These are phyloP conservation scores for Fraxinus anomala DNA, from an alignment of 257 asterid genomes.

Conservation along the genomic window DNA sequence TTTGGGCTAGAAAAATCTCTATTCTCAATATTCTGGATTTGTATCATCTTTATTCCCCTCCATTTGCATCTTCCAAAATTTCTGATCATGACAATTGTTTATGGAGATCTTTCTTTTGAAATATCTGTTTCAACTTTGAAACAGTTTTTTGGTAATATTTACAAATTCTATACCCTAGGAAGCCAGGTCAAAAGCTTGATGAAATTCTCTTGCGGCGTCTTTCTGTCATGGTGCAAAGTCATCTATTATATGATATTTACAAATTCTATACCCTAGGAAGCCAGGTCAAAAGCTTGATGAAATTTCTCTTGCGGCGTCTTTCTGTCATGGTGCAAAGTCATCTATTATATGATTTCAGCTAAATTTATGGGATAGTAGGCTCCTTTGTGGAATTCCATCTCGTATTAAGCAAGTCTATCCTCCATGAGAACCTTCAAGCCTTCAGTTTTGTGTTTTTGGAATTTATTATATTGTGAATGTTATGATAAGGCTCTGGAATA, in stretches of 20 bases:
- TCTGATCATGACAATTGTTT: conserved; percentile 3
- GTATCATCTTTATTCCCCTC: background rate
- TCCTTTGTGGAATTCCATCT: conserved; percentile 89
- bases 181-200: conserved; percentile 10
- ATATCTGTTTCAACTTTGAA: conserved; percentile 10
- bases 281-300: conserved; percentile 8
- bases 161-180: background rate
- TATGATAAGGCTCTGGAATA: background rate
- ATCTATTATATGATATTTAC: conserved; percentile 57
- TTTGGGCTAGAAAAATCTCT: conserved; percentile 47
- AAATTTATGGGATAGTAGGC: conserved; percentile 87
- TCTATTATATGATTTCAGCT: conserved; percentile 77
- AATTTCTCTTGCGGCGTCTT: conserved; percentile 48
- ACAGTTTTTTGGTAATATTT: background rate
- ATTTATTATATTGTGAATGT: conserved; percentile 12
- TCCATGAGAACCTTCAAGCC: conserved; percentile 92
- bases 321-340: conserved; percentile 69
- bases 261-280: background rate
- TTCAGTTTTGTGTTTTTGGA: conserved; percentile 59
- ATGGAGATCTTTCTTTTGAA: conserved; percentile 12
- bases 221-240: conserved; percentile 69
- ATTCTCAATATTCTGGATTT: background rate
- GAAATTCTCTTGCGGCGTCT: conserved; percentile 43
- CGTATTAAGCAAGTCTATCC: conserved; percentile 81
- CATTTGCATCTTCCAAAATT: background rate